Evolutionary conservation across 2,329 filamentous ascomycete species (phyloP).

Genomic region (Myotisia sp.): DNA sequence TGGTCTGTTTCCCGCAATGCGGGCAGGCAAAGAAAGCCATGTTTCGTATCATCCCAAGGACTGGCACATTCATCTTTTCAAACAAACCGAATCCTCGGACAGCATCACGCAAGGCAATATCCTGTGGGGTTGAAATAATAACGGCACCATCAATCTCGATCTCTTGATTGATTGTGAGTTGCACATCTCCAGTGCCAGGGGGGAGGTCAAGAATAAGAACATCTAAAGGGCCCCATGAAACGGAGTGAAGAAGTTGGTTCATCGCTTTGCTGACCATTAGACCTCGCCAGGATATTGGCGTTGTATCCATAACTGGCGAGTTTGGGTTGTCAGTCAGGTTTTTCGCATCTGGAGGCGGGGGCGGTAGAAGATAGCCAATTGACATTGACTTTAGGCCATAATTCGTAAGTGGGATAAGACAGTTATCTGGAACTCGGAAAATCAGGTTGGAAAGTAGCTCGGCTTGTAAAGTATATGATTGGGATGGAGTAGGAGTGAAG

Average conservation of each 20-base stretch:
- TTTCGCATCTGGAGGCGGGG: constrained; percentile 40
- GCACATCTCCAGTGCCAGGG: constrained; percentile 87
- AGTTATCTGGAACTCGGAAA: constrained; percentile 21
- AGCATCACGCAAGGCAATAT: constrained; percentile 81
- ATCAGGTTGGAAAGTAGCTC: not conserved
- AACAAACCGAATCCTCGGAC: constrained; percentile 90
- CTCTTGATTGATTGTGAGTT: constrained; percentile 93
- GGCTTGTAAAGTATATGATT: not conserved
- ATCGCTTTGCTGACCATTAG: constrained; percentile 97
- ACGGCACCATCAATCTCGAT: constrained; percentile 70
- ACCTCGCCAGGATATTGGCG: constrained; percentile 86
- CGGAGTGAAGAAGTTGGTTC: constrained; percentile 87
- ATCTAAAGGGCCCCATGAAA: constrained; percentile 84
- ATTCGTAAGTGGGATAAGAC: constrained; percentile 74
- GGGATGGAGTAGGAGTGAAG: not conserved
- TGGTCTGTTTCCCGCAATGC: constrained; percentile 57
- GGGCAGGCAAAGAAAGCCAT: constrained; percentile 79
- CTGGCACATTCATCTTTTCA: constrained; percentile 62
- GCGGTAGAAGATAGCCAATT: constrained; percentile 74
- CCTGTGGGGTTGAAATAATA: constrained; percentile 86
- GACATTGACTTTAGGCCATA: constrained; percentile 98
- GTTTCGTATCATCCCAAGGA: constrained; percentile 77
- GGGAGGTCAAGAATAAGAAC: constrained; percentile 81
- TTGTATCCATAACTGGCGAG: constrained; percentile 32
- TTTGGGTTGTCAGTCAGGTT: constrained; percentile 15